Percentiles rank a stretch among this genome's conserved stretches.
These are phyloP conservation scores for Paecilomyces sp. DNA, from an alignment of 2,329 filamentous ascomycete species.

Conservation along the genomic window DNA sequence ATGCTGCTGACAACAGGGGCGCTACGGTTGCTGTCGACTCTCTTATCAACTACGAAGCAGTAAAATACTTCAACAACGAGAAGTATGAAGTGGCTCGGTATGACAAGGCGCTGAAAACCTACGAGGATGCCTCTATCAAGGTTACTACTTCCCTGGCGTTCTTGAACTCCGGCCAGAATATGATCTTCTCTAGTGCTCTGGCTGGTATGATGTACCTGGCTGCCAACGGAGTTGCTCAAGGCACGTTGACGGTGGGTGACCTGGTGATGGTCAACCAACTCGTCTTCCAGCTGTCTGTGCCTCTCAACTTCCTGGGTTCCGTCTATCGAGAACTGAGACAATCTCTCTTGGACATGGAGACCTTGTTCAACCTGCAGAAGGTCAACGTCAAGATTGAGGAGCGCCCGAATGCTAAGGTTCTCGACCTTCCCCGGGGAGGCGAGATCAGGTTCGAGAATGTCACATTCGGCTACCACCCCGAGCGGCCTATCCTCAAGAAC, in stretches of 20 bases:
- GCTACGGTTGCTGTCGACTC: slow-evolving; percentile 95
- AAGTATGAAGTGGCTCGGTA: slow-evolving; percentile 88
- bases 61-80: slow-evolving; percentile 99
- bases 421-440: slow-evolving; percentile 68
- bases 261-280: slow-evolving; percentile 98
- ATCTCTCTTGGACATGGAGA: slow-evolving; percentile 96
- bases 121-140: slow-evolving; percentile 93
- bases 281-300: slow-evolving; percentile 94
- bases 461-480: slow-evolving; percentile 81
- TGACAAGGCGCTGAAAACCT: slow-evolving; percentile 74
- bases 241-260: slow-evolving; percentile 82
- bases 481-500: slow-evolving; percentile 80
- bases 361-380: slow-evolving; percentile 93
- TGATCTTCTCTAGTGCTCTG: slow-evolving; percentile 91
- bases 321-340: slow-evolving; percentile 95
- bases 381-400: slow-evolving; percentile 87
- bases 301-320: slow-evolving; percentile 94
- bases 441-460: slow-evolving; percentile 95
- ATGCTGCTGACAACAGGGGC: slow-evolving; percentile 90
- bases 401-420: slow-evolving; percentile 61
- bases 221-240: slow-evolving; percentile 76
- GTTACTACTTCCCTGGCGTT: slow-evolving; percentile 89
- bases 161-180: slow-evolving; percentile 89
- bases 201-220: slow-evolving; percentile 99
- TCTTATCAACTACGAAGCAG: slow-evolving; percentile 96